phyloP scores from a whole-genome alignment of 1,284 basidiomycete species.

The Cryptococcus amylolentus region DNA sequence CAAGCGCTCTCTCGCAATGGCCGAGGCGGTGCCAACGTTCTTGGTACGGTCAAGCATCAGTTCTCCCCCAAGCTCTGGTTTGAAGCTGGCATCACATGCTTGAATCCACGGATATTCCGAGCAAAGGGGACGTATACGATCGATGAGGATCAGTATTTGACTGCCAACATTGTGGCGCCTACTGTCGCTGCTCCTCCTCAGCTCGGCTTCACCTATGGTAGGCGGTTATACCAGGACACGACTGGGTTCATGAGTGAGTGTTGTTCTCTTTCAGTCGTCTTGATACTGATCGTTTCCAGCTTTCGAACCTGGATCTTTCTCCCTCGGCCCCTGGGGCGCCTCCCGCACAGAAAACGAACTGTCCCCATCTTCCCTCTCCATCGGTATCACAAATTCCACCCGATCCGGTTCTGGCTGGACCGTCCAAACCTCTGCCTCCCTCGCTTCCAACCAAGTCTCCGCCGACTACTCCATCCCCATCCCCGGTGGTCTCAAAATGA shows the following conservation, averaged over 20 bases:
- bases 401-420: conserved; percentile 45
- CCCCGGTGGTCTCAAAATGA: conserved; percentile 51
- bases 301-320: conserved; percentile 51
- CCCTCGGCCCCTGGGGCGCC: conserved; percentile 50
- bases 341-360: conserved; percentile 11
- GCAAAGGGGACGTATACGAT: conserved; percentile 52
- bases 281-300: conserved; percentile 18
- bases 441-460: conserved; percentile 33
- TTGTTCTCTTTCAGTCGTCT: not conserved
- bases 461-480: conserved; percentile 50
- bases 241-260: conserved; percentile 48
- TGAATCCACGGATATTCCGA: conserved; percentile 51
- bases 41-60: conserved; percentile 54
- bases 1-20: conserved; percentile 50
- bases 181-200: conserved; percentile 46
- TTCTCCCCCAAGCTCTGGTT: conserved; percentile 51
- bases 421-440: conserved; percentile 39
- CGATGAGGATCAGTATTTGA: conserved; percentile 51
- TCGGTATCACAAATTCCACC: conserved; percentile 41
- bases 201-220: conserved; percentile 50
- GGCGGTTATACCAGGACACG: conserved; percentile 46
- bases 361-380: conserved; percentile 38
- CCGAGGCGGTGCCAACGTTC: conserved; percentile 52
- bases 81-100: conserved; percentile 43
- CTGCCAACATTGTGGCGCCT: conserved; percentile 41